These are phyloP conservation scores for Penicillium crustosum DNA, from an alignment of 2,329 filamentous ascomycete species.

Conservation along the genomic window DNA sequence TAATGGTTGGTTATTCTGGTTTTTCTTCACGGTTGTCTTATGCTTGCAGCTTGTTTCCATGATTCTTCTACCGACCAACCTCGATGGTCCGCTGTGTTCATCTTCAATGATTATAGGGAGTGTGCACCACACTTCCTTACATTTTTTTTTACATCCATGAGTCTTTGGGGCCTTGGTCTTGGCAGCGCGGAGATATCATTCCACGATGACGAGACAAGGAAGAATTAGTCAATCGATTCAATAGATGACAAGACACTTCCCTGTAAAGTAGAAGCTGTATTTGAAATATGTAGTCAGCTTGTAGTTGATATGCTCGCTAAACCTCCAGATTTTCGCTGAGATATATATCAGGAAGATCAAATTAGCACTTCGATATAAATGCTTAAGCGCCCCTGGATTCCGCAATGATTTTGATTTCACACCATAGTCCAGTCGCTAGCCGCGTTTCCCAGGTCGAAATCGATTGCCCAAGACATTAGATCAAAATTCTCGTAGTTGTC, in stretches of 20 bases:
- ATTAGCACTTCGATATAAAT: neutral
- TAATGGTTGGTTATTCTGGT: conserved; percentile 20
- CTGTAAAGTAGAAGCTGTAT: neutral
- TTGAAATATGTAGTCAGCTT: neutral
- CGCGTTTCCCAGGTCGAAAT: no score
- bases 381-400: no score
- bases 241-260: conserved; percentile 14
- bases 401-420: no score
- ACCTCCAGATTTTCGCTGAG: neutral
- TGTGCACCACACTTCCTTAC: conserved; percentile 3
- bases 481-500: no score
- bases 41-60: conserved; percentile 6
- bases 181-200: conserved; percentile 3
- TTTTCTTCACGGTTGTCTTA: conserved; percentile 11
- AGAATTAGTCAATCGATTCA: conserved; percentile 18
- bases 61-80: conserved; percentile 6
- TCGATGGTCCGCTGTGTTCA: conserved; percentile 7
- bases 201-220: conserved; percentile 3
- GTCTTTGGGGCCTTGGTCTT: neutral
- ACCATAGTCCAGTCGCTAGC: no score
- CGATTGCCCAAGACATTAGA: no score
- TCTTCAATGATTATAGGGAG: conserved; percentile 9
- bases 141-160: conserved; percentile 2
- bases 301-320: neutral
- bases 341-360: neutral